Evolutionary conservation across 2,329 filamentous ascomycete species (phyloP).

Genomic region (Zasmidium citrigriseum): DNA sequence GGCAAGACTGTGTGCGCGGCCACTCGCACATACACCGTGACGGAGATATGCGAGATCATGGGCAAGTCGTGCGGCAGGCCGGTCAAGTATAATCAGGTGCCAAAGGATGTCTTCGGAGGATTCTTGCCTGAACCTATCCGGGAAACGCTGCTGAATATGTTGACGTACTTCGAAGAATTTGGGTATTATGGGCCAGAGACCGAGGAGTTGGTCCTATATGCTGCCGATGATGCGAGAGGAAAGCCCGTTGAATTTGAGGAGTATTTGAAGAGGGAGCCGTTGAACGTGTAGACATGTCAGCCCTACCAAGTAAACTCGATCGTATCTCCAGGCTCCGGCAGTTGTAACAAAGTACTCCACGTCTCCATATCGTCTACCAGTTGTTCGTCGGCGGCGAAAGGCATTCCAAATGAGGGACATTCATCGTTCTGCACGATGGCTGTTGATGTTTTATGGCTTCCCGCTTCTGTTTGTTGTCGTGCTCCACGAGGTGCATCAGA

Average conservation of each 20-base stretch:
- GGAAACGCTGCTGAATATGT: background rate
- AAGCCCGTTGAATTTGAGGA: background rate
- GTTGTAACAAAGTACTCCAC: background rate
- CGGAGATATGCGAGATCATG: conserved; percentile 1
- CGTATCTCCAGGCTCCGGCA: background rate
- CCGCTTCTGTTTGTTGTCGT: too few species aligned
- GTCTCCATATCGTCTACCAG: background rate
- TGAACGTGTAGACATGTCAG: background rate
- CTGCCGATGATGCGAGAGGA: background rate
- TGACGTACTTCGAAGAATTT: conserved; percentile 2
- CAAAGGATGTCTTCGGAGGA: background rate
- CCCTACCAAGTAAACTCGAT: background rate
- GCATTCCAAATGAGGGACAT: too few species aligned
- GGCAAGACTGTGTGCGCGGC: conserved; percentile 1
- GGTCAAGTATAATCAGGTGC: background rate
- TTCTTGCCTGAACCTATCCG: background rate
- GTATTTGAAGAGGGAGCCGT: background rate
- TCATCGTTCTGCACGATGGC: too few species aligned
- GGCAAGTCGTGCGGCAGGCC: background rate
- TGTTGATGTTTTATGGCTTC: too few species aligned
- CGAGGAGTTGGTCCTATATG: background rate
- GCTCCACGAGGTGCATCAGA: too few species aligned
- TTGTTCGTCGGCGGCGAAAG: too few species aligned
- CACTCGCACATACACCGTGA: background rate
- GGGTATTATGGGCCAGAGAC: background rate